Conservation (phyloP, 257 asterid genomes). For the Penstemon barbatus region DNA sequence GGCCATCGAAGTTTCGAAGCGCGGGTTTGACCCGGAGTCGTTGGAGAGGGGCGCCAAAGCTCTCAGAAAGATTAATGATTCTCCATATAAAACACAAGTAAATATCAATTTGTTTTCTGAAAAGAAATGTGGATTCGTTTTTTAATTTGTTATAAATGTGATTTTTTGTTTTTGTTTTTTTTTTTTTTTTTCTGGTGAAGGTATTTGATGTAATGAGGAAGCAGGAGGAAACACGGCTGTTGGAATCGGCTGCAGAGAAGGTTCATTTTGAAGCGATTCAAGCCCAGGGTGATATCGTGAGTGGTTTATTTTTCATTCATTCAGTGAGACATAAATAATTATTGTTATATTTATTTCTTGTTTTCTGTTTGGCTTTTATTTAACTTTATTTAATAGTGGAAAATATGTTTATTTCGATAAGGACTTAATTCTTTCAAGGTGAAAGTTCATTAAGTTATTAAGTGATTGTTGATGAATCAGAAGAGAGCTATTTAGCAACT, state of each 20-base stretch:
- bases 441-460: not conserved
- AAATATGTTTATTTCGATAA: too few species aligned
- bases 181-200: slow-evolving; percentile 34
- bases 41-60: slow-evolving; percentile 85
- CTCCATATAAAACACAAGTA: slow-evolving; percentile 60
- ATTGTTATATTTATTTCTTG: not conserved
- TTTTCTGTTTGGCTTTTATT: not conserved
- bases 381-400: not conserved
- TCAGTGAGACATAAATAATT: not conserved
- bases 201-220: slow-evolving; percentile 83
- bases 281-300: slow-evolving; percentile 78
- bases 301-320: slow-evolving; percentile 29
- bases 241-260: slow-evolving; percentile 81
- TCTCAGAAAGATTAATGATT: slow-evolving; percentile 76
- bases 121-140: not conserved
- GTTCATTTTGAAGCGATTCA: slow-evolving; percentile 75
- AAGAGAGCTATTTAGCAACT: not conserved
- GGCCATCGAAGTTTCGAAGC: slow-evolving; percentile 58
- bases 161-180: not conserved
- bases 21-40: slow-evolving; percentile 75
- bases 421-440: not conserved
- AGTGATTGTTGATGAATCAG: slow-evolving; percentile 12
- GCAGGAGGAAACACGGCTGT: slow-evolving; percentile 77
- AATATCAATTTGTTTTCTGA: not conserved
- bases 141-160: not conserved